These are phyloP conservation scores for Tubosaeta sp. DNA, from an alignment of 768 basidiomycete species.

Conservation along the genomic window DNA sequence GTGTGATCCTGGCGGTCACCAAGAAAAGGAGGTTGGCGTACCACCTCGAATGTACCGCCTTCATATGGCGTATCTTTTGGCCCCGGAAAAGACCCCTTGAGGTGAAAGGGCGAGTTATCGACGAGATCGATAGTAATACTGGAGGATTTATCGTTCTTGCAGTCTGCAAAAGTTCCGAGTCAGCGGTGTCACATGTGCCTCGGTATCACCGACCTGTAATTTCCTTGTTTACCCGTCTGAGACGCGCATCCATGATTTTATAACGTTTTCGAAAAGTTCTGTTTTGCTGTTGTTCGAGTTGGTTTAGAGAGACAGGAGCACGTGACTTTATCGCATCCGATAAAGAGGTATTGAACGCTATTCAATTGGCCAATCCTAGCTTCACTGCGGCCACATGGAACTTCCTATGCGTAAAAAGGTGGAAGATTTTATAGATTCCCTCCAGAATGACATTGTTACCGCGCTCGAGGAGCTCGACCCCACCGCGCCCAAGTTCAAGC, in stretches of 20 bases:
- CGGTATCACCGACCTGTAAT: constrained; percentile 58
- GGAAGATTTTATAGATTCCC: constrained; percentile 65
- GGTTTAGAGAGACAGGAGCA: constrained; percentile 7
- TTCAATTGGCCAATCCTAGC: neutral
- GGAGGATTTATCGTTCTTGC: constrained; percentile 92
- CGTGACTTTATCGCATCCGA: constrained; percentile 23
- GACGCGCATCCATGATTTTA: constrained; percentile 74
- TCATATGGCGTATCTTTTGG: constrained; percentile 92
- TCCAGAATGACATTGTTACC: constrained; percentile 77
- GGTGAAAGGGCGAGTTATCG: constrained; percentile 87
- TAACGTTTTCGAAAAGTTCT: neutral
- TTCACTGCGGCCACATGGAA: constrained; percentile 7
- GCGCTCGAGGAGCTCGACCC: constrained; percentile 80
- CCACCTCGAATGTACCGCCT: constrained; percentile 88
- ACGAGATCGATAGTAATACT: constrained; percentile 83
- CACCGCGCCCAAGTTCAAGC: constrained; percentile 64
- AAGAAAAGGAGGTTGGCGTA: constrained; percentile 39
- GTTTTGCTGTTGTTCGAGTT: neutral
- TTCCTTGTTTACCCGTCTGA: constrained; percentile 91
- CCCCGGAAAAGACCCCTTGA: constrained; percentile 87
- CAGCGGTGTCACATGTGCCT: neutral
- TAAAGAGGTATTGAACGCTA: neutral
- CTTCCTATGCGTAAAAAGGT: constrained; percentile 69
- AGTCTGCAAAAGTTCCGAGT: constrained; percentile 49
- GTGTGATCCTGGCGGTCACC: neutral